These are phyloP conservation scores for Penicillium mononematosum DNA, from an alignment of 495 filamentous ascomycete species.

Conservation along the genomic window DNA sequence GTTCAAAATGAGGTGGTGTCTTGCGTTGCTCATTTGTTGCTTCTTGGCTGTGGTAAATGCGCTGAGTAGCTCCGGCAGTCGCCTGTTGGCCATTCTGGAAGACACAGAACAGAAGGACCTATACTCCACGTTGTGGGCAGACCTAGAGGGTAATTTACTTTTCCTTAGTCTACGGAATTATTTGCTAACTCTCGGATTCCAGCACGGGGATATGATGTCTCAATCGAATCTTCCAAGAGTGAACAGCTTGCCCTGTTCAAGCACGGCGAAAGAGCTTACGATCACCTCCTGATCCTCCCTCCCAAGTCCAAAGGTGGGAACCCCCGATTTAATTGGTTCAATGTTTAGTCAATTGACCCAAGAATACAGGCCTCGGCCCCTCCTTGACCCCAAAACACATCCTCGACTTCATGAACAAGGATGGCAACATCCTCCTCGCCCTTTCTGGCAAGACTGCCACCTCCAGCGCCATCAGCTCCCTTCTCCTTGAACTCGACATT, in stretches of 20 bases:
- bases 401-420: conserved; percentile 84
- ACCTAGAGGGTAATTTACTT: conserved; percentile 68
- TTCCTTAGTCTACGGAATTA: not conserved
- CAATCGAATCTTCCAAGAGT: conserved; percentile 83
- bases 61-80: conserved; percentile 74
- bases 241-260: conserved; percentile 78
- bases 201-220: conserved; percentile 80
- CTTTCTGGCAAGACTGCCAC: conserved; percentile 72
- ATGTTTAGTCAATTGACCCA: conserved; percentile 29
- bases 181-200: conserved; percentile 25
- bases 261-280: conserved; percentile 83
- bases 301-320: conserved; percentile 79
- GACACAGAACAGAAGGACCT: conserved; percentile 71
- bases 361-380: conserved; percentile 71
- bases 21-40: conserved; percentile 64
- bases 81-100: conserved; percentile 84
- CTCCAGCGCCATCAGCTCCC: conserved; percentile 74
- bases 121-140: conserved; percentile 79
- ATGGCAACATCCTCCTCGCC: conserved; percentile 90
- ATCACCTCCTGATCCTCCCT: conserved; percentile 86
- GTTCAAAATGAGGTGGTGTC: conserved; percentile 69
- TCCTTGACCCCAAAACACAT: conserved; percentile 80
- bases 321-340: not conserved
- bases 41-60: conserved; percentile 67
- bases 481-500: conserved; percentile 90